Base-by-base conservation (phyloP, 1,284 basidiomycete genomes). In the Moesziomyces sp. region DNA sequence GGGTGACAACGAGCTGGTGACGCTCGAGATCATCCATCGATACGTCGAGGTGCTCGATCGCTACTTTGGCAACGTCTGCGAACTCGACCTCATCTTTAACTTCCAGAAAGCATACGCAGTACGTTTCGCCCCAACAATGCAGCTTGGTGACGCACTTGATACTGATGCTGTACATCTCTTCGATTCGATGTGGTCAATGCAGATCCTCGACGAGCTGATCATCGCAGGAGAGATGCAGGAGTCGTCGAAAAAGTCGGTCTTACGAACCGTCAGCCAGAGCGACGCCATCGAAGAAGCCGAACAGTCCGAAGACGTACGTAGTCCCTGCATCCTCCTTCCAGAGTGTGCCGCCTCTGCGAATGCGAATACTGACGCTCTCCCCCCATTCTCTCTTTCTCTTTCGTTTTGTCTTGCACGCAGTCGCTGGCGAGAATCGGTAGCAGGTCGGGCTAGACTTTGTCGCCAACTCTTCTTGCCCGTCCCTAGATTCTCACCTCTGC, bases 31-130 rank as follows among this genome's bases (percentile, higher is more conserved):
- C 76, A 94, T 99, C 58, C 97, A 99, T 85, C 91, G 97, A 82
- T 99, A 97, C 81, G 97, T 99, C 66, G 97, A 99, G 84, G 93
- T 99, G n/a, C 86, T 99, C 60, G 97, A 99, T 85, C 89, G 96
- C 52, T 99, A 99, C 86, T 99, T 99, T 87, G 97, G 97, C 58
- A 99, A 99, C 51, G 82, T 83, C n/a, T 84, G 82, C 77, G 82
- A 84, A 65, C 66, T 84, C 18, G 82, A 84, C 53, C 72, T 84
- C 47, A 84, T 84, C 64, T 84, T 84, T 62, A 84, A 84, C 77
- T 84, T 84, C 55, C 82, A 84, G 56, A 84, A 84, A 55, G 82
- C 82, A 7, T 84, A 84, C 52, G 66, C 79, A 3, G 76, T 78
- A 46, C 24, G 72, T 74, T 9, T 34, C 24, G 24, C 24, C 24